Evolutionary conservation across 139 green algal species (phyloP).

Genomic region (Deuterostichococcus epilithicus): DNA sequence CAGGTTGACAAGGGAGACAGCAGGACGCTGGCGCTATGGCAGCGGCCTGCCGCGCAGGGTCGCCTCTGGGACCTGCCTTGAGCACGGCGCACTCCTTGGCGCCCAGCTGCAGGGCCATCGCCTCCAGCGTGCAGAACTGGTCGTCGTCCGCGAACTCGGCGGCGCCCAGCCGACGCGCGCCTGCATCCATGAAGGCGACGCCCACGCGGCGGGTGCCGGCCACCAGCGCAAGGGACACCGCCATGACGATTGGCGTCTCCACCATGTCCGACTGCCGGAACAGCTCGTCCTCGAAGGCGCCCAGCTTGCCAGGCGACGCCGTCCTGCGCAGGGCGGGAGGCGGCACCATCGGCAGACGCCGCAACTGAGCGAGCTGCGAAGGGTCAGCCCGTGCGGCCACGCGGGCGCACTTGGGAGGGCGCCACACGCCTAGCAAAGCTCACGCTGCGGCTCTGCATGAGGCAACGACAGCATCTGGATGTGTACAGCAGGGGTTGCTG

Average conservation of each 20-base stretch:
- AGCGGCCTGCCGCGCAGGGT: slow-evolving; percentile 8
- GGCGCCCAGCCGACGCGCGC: slow-evolving; percentile 54
- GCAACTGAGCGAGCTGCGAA: not conserved
- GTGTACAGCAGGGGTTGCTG: not conserved
- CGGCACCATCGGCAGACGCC: not conserved
- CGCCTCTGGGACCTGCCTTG: slow-evolving; percentile 38
- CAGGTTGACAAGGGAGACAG: no score
- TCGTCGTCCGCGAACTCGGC: slow-evolving; percentile 81
- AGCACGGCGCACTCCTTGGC: slow-evolving; percentile 72
- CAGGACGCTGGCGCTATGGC: no score
- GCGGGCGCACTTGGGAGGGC: no score
- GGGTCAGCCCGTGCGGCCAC: not conserved
- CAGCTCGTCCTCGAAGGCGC: slow-evolving; percentile 87
- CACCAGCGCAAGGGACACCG: slow-evolving; percentile 28
- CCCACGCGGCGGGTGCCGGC: slow-evolving; percentile 58
- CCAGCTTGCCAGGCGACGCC: slow-evolving; percentile 71
- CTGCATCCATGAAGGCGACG: slow-evolving; percentile 69
- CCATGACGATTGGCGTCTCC: slow-evolving; percentile 68
- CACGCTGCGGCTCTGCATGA: no score
- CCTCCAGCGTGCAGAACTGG: slow-evolving; percentile 78
- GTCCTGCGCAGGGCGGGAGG: slow-evolving; percentile 29
- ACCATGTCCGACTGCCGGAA: slow-evolving; percentile 51
- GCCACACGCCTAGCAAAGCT: no score
- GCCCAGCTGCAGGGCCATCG: slow-evolving; percentile 77
- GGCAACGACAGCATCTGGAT: no score